Conservation (phyloP, 768 basidiomycete species). For the Favolaschia claudopus region DNA sequence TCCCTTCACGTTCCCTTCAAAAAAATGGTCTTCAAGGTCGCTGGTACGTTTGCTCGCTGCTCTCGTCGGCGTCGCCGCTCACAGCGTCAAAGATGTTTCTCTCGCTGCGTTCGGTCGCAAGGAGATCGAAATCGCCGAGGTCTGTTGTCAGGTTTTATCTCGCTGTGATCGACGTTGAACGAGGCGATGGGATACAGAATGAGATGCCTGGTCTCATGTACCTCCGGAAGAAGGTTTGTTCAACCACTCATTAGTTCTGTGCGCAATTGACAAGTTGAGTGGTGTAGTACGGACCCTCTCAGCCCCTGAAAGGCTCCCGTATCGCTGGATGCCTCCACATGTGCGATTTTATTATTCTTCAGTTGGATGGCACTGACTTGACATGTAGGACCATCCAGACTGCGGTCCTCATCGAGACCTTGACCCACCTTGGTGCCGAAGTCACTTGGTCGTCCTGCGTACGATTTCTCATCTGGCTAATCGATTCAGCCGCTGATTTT, state of each 20-base stretch:
- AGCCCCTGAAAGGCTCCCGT: conserved; percentile 94
- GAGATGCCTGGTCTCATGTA: conserved; percentile 98
- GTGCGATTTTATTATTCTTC: conserved; percentile 50
- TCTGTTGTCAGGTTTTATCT: conserved; percentile 38
- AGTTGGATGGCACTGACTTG: not conserved
- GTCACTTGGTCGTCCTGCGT: conserved; percentile 99
- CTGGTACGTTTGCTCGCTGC: conserved; percentile 57
- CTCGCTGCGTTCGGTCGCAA: conserved; percentile 99
- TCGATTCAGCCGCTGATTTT: not conserved
- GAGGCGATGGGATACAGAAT: conserved; percentile 62
- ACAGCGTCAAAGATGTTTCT: conserved; percentile 71
- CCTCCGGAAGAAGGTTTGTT: conserved; percentile 80
- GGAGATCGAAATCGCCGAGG: conserved; percentile 99
- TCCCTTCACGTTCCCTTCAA: conserved; percentile 7
- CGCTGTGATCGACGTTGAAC: conserved; percentile 15
- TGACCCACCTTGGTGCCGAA: conserved; percentile 93
- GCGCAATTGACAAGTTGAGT: conserved; percentile 20
- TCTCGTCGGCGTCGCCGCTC: conserved; percentile 15
- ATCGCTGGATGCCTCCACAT: conserved; percentile 99
- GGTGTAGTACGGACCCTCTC: conserved; percentile 70
- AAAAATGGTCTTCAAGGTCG: conserved; percentile 90
- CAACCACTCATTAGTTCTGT: not conserved
- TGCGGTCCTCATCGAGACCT: conserved; percentile 97
- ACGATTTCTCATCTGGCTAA: conserved; percentile 38
- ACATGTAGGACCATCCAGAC: conserved; percentile 92